Conservation (phyloP, 768 basidiomycete species). For the Lactarius evosmus region DNA sequence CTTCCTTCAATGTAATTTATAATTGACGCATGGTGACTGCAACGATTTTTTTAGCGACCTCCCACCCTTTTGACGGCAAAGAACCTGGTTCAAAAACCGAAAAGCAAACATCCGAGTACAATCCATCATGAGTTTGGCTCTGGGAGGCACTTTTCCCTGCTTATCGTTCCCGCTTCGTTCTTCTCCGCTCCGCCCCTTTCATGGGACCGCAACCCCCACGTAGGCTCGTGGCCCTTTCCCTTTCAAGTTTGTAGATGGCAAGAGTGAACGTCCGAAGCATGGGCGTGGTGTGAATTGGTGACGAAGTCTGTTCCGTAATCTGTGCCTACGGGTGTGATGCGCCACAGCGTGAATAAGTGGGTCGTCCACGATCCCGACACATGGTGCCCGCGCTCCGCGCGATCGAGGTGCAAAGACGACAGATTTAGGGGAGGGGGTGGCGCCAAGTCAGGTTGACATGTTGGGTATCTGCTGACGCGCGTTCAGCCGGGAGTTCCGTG, state of each 20-base stretch:
- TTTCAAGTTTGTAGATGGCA: not conserved
- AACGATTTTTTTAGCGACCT: conserved; percentile 13
- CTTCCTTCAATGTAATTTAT: conserved; percentile 69
- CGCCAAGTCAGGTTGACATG: not conserved
- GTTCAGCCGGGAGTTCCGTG: not conserved
- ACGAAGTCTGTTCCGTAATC: not conserved
- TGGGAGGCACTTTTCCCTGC: too few species aligned
- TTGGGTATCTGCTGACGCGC: not conserved
- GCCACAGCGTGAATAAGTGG: too few species aligned
- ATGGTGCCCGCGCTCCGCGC: not conserved
- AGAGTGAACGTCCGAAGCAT: too few species aligned
- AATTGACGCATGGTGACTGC: conserved; percentile 15
- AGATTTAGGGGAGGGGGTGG: not conserved
- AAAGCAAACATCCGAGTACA: too few species aligned
- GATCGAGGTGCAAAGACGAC: not conserved
- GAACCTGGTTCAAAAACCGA: too few species aligned
- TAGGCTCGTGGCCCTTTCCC: not conserved
- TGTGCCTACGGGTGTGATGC: not conserved
- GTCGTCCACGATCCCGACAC: not conserved
- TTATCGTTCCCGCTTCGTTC: not conserved
- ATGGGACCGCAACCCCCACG: not conserved
- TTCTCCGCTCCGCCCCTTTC: not conserved
- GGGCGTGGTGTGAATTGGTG: not conserved
- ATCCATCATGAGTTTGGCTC: too few species aligned
- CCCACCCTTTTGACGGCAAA: conserved; percentile 3